Conservation (phyloP, 106 monocot genomes). For the Apostasia ramifera region DNA sequence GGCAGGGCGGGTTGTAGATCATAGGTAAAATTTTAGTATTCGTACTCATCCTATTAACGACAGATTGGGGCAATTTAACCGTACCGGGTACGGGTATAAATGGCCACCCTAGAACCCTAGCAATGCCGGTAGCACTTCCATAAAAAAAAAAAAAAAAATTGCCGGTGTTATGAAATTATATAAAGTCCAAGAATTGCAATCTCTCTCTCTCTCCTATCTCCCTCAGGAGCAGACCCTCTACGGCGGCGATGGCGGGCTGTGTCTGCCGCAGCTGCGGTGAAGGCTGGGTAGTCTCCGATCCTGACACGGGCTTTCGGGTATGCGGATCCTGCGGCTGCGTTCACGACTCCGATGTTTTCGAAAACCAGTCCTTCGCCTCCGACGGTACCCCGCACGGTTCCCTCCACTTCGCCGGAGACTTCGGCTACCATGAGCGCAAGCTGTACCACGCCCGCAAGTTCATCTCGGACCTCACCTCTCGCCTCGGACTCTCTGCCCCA, state of each 20-base stretch:
- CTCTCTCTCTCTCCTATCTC: too few relatives aligned
- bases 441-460: conserved; percentile 18
- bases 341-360: conserved; percentile 21
- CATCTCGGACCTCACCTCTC: conserved; percentile 27
- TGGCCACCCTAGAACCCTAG: too few relatives aligned
- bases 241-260: not conserved
- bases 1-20: too few relatives aligned
- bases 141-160: too few relatives aligned
- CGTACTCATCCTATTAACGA: too few relatives aligned
- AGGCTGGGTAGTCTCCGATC: conserved; percentile 24
- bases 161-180: too few relatives aligned
- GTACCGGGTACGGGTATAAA: too few relatives aligned
- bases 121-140: too few relatives aligned
- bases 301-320: conserved; percentile 20
- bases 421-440: conserved; percentile 37
- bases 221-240: too few relatives aligned
- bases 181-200: too few relatives aligned
- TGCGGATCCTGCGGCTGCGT: conserved; percentile 51
- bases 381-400: conserved; percentile 15
- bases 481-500: conserved; percentile 39
- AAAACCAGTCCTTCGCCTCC: conserved; percentile 28
- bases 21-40: too few relatives aligned
- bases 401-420: conserved; percentile 23
- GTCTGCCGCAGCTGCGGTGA: conserved; percentile 37
- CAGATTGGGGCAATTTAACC: fast-evolving